A percentile compares a stretch with the other conserved stretches of the same genome.
Conservation (phyloP, 176 grass and related monocot species). For the Musa acuminata region DNA sequence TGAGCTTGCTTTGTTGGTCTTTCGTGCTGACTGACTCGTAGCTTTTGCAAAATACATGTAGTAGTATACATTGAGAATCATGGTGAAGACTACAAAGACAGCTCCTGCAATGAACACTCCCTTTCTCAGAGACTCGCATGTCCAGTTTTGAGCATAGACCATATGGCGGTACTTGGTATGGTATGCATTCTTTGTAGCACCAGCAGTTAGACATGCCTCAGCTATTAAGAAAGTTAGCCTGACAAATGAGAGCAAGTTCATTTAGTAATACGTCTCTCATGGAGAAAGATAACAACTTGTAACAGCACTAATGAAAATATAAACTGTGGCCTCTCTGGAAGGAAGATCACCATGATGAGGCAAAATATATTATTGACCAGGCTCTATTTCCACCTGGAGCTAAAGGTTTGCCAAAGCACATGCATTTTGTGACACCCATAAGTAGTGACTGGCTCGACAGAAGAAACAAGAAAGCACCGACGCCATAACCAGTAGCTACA, state of each 20-base stretch:
- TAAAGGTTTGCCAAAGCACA: constrained; percentile 84
- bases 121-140: constrained; percentile 70
- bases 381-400: constrained; percentile 75
- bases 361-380: constrained; percentile 91
- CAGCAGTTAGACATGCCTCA: constrained; percentile 60
- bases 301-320: not conserved
- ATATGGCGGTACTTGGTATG: constrained; percentile 81
- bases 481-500: constrained; percentile 80
- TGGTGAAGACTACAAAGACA: constrained; percentile 64
- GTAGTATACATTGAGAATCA: constrained; percentile 73
- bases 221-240: constrained; percentile 80
- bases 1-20: constrained; percentile 28
- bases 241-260: constrained; percentile 1
- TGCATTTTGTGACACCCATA: constrained; percentile 72
- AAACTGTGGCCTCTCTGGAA: not conserved
- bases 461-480: constrained; percentile 87
- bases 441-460: constrained; percentile 72
- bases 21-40: constrained; percentile 40
- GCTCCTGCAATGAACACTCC: constrained; percentile 61
- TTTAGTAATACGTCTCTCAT: not conserved
- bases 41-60: constrained; percentile 88
- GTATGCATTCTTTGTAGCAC: constrained; percentile 82
- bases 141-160: constrained; percentile 75
- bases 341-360: constrained; percentile 55
- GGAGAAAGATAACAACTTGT: not conserved